Evolutionary conservation across 345 rosid genomes (phyloP), one percentile per base, ranked within the genome.

Genomic region (Mangifera indica): DNA sequence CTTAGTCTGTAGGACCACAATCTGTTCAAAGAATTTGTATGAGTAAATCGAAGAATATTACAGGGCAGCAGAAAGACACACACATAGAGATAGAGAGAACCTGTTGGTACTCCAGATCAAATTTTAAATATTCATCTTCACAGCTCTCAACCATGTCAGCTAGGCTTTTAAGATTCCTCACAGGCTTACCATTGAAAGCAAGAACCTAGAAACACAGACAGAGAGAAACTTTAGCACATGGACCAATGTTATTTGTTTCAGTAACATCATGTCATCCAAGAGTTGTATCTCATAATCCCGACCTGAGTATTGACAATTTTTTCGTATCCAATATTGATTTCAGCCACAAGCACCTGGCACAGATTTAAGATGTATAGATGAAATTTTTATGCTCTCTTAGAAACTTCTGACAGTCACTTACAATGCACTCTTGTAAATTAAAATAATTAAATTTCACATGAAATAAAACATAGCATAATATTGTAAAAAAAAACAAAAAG

Each of bases 271-370:
- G 58, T 22, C 54, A 65, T 17, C 42, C 42, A 37, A 42, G 44
- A 24, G 37, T 62, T 26, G 5, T 21, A 48, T n/a, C 2, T 22
- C 22, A 21, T 51, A 62, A 42, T 32, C 52, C 81, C 57, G 32
- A 90, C 98, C 95, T 92, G 97, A 25, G 91, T 91, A 76, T 94
- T 94, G 81, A 94, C 93, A 74, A 94, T 90, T 59, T 90, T 97
- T 66, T 94, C 97, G 22, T 94, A 94, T 77, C 98, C 97, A 61
- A 93, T 91, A 80, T 91, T 93, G 40, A 91, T 83, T 78, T 90
- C 98, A 78, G 96, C 89, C 62, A 94, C 97, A 71, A 94, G 98
- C 73, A 94, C 98, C 97, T 91, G 74, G 63, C 26, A 71, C 61
- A 68, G 42, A 56, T 70, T 70, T 25, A 40, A 67, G 25, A 44